Base-by-base conservation (phyloP, 257 asterid genomes). In the Vinca minor region DNA sequence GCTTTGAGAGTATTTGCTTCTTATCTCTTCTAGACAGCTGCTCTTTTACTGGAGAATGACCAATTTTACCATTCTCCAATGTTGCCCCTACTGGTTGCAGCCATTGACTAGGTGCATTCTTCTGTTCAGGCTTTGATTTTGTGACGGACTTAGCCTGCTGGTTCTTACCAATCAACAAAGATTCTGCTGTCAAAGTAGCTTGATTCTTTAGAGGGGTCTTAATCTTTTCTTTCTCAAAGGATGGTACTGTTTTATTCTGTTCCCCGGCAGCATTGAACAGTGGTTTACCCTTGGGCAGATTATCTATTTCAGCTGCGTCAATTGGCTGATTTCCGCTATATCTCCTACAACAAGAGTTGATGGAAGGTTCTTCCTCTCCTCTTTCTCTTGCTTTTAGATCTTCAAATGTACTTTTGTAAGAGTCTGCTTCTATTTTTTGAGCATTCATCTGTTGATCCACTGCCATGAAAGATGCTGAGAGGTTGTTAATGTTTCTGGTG, bases 1-100 rank as follows among this genome's bases (percentile, higher is more conserved):
- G 76, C 75, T 82, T 76, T 63, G 49, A 54, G 38, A 71, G 69
- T 60, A 59, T 61, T 53, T 74, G 64, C 70, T 65, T 72, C 74
- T 73, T 72, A 34, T 73, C 73, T 62, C 67, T 72, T 74, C 62
- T 78, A 41, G 46, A 29, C 59, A 72, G 71, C 36, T 70, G 76
- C 54, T 39, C 80, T 66, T 70, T 63, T 32, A 64, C 58, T 55
- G 57, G 79, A 71, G 63, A 73, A 66, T 49, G 57, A 45, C 31
- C 17, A 44, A 21, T 11, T 52, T 65, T 56, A 67, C 62, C 48
- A 49, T 69, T 76, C 62, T 79, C 79, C 62, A 31, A 67, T 20
- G 76, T 62, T 71, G 68, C 73, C 72, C 52, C 44, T 31, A 59
- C 26, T 36, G 67, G 21, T 15, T 18, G 66, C 60, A 49, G 31